Conservation (phyloP, 2,329 filamentous ascomycete genomes). For the Westerdykella aurantiaca region DNA sequence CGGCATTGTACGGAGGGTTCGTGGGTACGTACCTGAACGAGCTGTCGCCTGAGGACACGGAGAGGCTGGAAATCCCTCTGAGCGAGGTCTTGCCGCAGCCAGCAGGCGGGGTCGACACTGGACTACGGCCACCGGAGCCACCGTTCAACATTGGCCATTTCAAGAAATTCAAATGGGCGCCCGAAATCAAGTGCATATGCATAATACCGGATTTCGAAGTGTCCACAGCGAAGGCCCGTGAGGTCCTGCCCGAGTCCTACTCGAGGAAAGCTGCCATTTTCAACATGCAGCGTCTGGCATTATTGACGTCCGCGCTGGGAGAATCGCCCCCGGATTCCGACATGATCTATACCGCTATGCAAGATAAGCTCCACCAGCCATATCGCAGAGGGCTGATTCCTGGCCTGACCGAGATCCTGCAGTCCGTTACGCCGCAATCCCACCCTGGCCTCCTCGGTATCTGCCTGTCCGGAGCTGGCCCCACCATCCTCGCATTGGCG, state of each 20-base stretch:
- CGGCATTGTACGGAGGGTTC: constrained; percentile 91
- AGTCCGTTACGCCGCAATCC: constrained; percentile 80
- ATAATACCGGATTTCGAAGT: constrained; percentile 97
- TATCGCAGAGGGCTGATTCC: constrained; percentile 91
- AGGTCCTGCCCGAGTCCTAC: constrained; percentile 76
- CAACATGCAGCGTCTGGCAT: constrained; percentile 88
- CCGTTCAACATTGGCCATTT: constrained; percentile 90
- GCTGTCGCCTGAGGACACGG: constrained; percentile 79
- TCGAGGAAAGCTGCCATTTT: constrained; percentile 81
- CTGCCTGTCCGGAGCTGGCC: constrained; percentile 89
- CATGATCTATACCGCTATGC: constrained; percentile 96
- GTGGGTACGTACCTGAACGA: constrained; percentile 96
- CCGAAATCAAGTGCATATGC: constrained; percentile 92
- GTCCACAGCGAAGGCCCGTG: constrained; percentile 83
- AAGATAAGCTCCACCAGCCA: constrained; percentile 96
- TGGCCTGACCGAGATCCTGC: constrained; percentile 81
- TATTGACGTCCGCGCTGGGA: constrained; percentile 83
- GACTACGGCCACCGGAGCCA: constrained; percentile 78
- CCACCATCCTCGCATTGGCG: constrained; percentile 88
- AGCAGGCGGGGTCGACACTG: constrained; percentile 86
- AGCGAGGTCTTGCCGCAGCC: constrained; percentile 88
- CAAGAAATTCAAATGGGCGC: constrained; percentile 89
- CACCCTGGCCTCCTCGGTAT: constrained; percentile 88
- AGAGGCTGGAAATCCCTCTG: constrained; percentile 86
- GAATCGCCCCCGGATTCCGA: constrained; percentile 86